These are phyloP conservation scores for Tricholoma saponaceum DNA, from an alignment of 768 basidiomycete genomes.

Conservation along the genomic window DNA sequence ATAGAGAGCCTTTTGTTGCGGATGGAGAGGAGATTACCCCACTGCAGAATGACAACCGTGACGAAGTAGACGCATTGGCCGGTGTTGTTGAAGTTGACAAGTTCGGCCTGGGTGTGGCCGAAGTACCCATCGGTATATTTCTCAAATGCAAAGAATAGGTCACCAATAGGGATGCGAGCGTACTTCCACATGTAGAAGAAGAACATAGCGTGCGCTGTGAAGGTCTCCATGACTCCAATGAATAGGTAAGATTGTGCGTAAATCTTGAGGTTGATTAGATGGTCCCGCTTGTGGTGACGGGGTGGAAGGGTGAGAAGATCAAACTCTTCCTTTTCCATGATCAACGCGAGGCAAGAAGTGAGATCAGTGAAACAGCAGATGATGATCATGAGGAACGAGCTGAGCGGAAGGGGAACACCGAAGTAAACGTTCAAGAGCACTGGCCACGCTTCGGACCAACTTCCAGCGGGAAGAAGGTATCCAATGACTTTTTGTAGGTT, in stretches of 20 bases:
- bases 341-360: slow-evolving; percentile 9
- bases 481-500: slow-evolving; percentile 48
- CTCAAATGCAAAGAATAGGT: slow-evolving; percentile 38
- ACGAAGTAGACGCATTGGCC: slow-evolving; percentile 33
- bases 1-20: slow-evolving; percentile 39
- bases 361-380: slow-evolving; percentile 19
- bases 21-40: slow-evolving; percentile 33
- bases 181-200: slow-evolving; percentile 37
- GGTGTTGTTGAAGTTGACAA: slow-evolving; percentile 30
- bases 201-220: slow-evolving; percentile 19
- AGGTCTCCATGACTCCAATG: slow-evolving; percentile 15
- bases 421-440: slow-evolving; percentile 52
- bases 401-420: slow-evolving; percentile 53
- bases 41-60: slow-evolving; percentile 41
- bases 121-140: slow-evolving; percentile 34
- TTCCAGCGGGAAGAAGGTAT: slow-evolving; percentile 42
- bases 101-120: slow-evolving; percentile 23
- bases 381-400: slow-evolving; percentile 27
- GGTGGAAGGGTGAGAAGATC: slow-evolving; percentile 16
- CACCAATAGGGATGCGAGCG: slow-evolving; percentile 29
- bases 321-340: slow-evolving; percentile 17
- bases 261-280: slow-evolving; percentile 17
- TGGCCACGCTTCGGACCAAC: slow-evolving; percentile 54
- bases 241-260: slow-evolving; percentile 15
- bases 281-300: slow-evolving; percentile 15